Evolutionary conservation across 805 yeast species (phyloP).

Genomic region (Starmerella gropengiesseri): DNA sequence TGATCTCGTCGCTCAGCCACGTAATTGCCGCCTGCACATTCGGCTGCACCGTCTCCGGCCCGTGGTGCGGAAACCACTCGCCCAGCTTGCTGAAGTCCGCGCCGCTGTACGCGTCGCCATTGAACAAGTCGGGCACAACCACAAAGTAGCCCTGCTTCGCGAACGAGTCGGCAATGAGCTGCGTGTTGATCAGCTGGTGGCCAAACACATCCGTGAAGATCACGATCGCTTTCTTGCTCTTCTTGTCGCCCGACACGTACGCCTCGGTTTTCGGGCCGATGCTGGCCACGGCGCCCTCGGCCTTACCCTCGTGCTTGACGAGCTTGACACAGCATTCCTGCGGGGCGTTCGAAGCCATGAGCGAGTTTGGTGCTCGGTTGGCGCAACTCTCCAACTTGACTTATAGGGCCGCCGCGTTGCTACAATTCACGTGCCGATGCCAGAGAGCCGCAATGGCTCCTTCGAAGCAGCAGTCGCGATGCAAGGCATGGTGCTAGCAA

Average conservation of each 20-base stretch:
- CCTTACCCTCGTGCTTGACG: slow-evolving; percentile 25
- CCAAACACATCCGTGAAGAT: slow-evolving; percentile 61
- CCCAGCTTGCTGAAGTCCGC: slow-evolving; percentile 19
- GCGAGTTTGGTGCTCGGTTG: no score
- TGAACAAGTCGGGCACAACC: slow-evolving; percentile 64
- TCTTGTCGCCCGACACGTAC: slow-evolving; percentile 40
- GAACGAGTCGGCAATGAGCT: slow-evolving; percentile 41
- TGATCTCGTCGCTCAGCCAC: slow-evolving; percentile 35
- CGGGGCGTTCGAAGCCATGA: slow-evolving; percentile 31
- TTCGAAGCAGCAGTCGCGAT: no score
- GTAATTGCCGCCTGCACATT: slow-evolving; percentile 41
- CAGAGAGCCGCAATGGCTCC: no score
- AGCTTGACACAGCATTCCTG: slow-evolving; percentile 29
- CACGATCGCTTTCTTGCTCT: slow-evolving; percentile 43
- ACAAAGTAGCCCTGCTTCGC: slow-evolving; percentile 55
- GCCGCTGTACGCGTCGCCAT: slow-evolving; percentile 42
- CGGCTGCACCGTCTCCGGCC: slow-evolving; percentile 37
- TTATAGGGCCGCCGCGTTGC: no score
- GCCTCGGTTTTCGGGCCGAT: slow-evolving; percentile 31
- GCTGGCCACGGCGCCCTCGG: slow-evolving; percentile 23
- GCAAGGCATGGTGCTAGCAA: no score
- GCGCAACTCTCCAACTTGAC: no score
- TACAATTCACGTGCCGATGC: no score
- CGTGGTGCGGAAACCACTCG: slow-evolving; percentile 48
- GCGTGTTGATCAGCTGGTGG: slow-evolving; percentile 42